Conservation (phyloP, 768 basidiomycete genomes). For the Mycena galopus region DNA sequence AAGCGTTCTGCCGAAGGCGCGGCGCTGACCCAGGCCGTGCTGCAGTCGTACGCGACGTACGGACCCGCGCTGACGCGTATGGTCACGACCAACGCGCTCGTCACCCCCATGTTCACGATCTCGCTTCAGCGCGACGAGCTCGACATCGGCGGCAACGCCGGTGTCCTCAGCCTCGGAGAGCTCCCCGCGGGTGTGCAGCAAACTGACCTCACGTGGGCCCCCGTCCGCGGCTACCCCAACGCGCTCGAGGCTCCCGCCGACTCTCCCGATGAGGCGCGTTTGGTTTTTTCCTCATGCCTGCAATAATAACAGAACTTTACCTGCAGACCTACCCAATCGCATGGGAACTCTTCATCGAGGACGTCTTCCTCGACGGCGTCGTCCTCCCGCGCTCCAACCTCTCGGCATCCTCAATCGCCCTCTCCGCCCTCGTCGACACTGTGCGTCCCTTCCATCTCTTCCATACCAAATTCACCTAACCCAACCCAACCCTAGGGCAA, state of each 20-base stretch:
- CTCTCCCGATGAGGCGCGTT: slow-evolving; percentile 71
- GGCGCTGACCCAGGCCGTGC: slow-evolving; percentile 44
- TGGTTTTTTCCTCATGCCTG: neutral
- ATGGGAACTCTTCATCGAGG: slow-evolving; percentile 82
- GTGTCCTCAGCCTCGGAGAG: slow-evolving; percentile 75
- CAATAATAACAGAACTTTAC: slow-evolving; percentile 33
- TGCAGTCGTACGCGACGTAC: slow-evolving; percentile 57
- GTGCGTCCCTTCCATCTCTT: slow-evolving; percentile 51
- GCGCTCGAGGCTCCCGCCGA: slow-evolving; percentile 69
- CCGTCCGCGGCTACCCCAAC: slow-evolving; percentile 70
- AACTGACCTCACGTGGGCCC: slow-evolving; percentile 73
- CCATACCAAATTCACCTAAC: neutral
- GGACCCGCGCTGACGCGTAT: slow-evolving; percentile 65
- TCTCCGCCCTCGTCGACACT: slow-evolving; percentile 81
- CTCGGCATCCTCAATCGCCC: slow-evolving; percentile 59
- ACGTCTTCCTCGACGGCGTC: slow-evolving; percentile 77
- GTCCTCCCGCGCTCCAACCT: slow-evolving; percentile 69
- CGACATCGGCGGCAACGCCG: slow-evolving; percentile 76
- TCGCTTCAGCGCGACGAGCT: slow-evolving; percentile 78
- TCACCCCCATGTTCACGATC: slow-evolving; percentile 65
- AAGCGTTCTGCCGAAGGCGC: slow-evolving; percentile 35
- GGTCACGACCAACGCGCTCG: slow-evolving; percentile 51
- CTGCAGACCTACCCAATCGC: slow-evolving; percentile 71
- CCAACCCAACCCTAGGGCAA: slow-evolving; percentile 69
- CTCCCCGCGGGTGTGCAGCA: slow-evolving; percentile 65